Percentiles rank a stretch among this genome's conserved stretches.
Evolutionary conservation across 306 rosid species (phyloP).

Genomic region (Fragaria vesca): DNA sequence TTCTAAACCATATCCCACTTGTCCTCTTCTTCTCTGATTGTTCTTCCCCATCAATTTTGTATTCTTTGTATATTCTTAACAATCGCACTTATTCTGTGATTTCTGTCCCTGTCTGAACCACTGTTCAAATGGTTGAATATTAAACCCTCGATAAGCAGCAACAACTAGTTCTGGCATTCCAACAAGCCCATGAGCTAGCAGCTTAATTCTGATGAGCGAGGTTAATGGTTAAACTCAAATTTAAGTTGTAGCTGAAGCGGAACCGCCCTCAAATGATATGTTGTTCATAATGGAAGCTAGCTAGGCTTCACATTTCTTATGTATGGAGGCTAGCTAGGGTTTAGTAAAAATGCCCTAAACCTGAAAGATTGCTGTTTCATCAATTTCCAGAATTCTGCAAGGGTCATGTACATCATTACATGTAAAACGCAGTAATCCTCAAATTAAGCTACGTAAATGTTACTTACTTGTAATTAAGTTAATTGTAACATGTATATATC

Average conservation of each 20-base stretch:
- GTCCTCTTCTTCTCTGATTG: background rate
- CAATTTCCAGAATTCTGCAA: background rate
- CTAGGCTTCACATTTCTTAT: background rate
- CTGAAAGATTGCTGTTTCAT: background rate
- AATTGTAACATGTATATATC: background rate
- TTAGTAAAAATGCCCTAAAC: background rate
- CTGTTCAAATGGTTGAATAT: constrained; percentile 5
- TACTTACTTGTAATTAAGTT: too few relatives aligned
- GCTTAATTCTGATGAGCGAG: too few relatives aligned
- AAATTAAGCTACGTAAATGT: too few relatives aligned
- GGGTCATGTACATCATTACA: too few relatives aligned
- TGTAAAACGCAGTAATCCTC: too few relatives aligned
- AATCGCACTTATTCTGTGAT: background rate
- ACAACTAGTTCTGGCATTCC: background rate
- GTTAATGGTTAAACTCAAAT: background rate
- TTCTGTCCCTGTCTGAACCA: background rate
- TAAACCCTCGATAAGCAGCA: background rate
- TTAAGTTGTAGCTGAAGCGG: too few relatives aligned
- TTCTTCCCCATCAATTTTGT: background rate
- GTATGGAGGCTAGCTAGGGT: background rate
- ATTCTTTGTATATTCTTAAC: constrained; percentile 1
- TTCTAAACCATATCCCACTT: background rate
- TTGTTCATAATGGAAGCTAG: background rate
- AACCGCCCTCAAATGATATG: background rate
- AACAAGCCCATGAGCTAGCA: background rate